A percentile compares a stretch with the other conserved stretches of the same genome.
Evolutionary conservation across 768 basidiomycete genomes (phyloP).

Genomic region (Xerocomellus amylosporus): DNA sequence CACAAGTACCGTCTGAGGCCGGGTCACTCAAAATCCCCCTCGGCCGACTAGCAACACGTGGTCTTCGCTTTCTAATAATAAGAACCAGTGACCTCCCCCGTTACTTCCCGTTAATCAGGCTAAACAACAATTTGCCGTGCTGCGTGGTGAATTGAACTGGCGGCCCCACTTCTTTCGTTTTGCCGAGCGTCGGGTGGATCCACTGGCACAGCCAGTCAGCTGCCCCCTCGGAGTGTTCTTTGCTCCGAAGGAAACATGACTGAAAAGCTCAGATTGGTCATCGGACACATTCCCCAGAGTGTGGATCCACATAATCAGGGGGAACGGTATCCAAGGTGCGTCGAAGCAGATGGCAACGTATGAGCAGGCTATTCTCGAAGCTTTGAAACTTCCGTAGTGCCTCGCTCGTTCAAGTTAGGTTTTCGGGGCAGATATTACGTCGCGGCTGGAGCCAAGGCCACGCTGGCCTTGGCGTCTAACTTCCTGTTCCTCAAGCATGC

Average conservation of each 20-base stretch:
- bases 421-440: not conserved
- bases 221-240: constrained; percentile 6
- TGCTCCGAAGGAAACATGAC: constrained; percentile 4
- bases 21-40: constrained; percentile 3
- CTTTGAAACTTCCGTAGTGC: not conserved
- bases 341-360: not conserved
- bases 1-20: not conserved
- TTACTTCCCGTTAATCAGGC: not conserved
- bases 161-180: not conserved
- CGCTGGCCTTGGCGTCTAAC: not conserved
- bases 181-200: constrained; percentile 12
- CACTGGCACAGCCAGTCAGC: constrained; percentile 16
- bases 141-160: not conserved
- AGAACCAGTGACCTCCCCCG: not conserved
- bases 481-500: constrained; percentile 1
- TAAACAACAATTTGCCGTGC: not conserved
- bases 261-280: not conserved
- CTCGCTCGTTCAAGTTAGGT: not conserved
- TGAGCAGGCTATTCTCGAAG: not conserved
- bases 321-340: not conserved
- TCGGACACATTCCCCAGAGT: not conserved
- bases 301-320: constrained; percentile 17
- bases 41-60: not conserved
- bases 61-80: not conserved
- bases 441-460: constrained; percentile 1